Evolutionary conservation across 2,329 filamentous ascomycete genomes (phyloP), one percentile per base, ranked within the genome.

Genomic region (Mycocentrospora acerina): DNA sequence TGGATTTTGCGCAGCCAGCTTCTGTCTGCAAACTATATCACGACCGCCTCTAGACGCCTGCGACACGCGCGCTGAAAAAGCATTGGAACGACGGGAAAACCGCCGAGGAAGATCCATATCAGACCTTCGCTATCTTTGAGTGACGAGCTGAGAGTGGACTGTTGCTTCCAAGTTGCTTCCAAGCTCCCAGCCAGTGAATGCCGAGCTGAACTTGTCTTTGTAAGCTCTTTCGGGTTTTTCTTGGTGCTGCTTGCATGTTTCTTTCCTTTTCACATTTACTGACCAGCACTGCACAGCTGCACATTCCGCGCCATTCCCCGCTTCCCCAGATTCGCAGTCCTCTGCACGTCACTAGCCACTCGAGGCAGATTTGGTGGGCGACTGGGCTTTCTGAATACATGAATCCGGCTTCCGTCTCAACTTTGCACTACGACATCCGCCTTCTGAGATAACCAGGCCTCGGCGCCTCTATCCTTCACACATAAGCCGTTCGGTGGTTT

Each of bases 341-440:
- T 25, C 28, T 27, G n/a, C 38, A 42, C 51, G 33, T 42, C 51
- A 48, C 39, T 40, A 39, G 43, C 54, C 53, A 47, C 35, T 40
- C 38, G 47, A 31, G 51, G 50, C 56, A 49, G 9, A 40, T 42
- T 43, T 11, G 64, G 62, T 60, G 71, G 71, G 71, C 72, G 72
- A 73, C 71, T 75, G 73, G 71, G 71, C 69, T 67, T 59, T 60
- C 56, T 48, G 48, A 40, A 66, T 72, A 71, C 67, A 75, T 76
- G 72, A 67, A 67, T 61, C 60, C 59, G 59, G 42, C 39, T 40
- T 44, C 34, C 46, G 42, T 45, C 35, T 41, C 40, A 40, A 36
- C 36, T 45, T 42, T 53, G 42, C 51, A 22, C 43, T 41, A 39
- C 49, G 35, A 41, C 48, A 45, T 38, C 34, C 40, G 32, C 14